Conservation (phyloP, 495 filamentous ascomycete species). For the Hyaloscypha variabilis region DNA sequence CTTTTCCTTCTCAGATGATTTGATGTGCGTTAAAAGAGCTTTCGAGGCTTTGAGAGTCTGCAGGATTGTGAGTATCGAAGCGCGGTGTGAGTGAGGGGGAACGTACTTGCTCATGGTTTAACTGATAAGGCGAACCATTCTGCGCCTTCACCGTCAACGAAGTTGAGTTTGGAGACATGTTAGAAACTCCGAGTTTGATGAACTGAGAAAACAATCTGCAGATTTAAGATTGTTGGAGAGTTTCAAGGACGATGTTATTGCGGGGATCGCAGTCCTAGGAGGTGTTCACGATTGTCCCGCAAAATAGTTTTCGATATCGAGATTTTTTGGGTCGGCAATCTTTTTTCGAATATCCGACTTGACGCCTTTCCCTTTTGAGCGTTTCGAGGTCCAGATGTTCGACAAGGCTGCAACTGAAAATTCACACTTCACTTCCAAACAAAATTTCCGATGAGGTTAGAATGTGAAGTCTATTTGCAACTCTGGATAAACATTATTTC, state of each 20-base stretch:
- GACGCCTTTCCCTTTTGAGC: conserved; percentile 2
- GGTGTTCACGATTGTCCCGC: conserved; percentile 14
- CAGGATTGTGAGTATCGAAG: neutral
- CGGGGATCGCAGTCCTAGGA: conserved; percentile 4
- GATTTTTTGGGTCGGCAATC: conserved; percentile 13
- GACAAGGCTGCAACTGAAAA: neutral
- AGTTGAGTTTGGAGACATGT: conserved; percentile 43
- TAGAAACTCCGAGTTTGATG: neutral
- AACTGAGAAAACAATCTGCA: neutral
- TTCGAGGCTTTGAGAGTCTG: conserved; percentile 68
- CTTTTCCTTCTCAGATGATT: conserved; percentile 60
- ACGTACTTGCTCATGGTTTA: conserved; percentile 49
- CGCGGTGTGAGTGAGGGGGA: neutral
- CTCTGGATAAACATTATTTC: neutral
- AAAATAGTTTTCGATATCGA: conserved; percentile 13
- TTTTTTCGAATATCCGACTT: neutral
- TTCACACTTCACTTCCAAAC: neutral
- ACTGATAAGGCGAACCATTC: conserved; percentile 32
- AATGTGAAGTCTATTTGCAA: neutral
- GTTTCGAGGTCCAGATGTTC: neutral
- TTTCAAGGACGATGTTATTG: neutral
- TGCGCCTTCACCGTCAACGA: conserved; percentile 53
- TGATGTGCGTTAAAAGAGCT: conserved; percentile 81
- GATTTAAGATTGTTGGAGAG: neutral
- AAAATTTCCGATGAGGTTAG: neutral